phyloP scores from a whole-genome alignment of 176 grass and related monocot species.

The Stipa capillata region DNA sequence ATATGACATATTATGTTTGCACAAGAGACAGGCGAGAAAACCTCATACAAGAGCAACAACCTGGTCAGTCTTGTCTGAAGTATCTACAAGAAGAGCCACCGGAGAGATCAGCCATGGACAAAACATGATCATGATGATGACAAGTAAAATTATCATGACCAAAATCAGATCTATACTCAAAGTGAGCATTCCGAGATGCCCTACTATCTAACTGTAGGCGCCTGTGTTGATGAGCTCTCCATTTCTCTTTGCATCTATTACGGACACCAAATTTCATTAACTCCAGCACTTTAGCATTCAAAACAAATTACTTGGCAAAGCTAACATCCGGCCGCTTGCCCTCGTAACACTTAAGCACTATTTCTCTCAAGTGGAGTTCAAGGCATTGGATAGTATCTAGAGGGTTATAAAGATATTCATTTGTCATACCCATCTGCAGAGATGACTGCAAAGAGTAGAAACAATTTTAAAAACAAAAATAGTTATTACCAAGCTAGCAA shows the following conservation, averaged over 20 bases:
- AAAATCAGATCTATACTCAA: neutral
- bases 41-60: neutral
- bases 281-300: slow-evolving; percentile 6
- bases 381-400: too few relatives aligned
- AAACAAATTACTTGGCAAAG: slow-evolving; percentile 20
- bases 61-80: neutral
- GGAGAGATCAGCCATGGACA: neutral
- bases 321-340: neutral
- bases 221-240: neutral
- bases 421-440: neutral
- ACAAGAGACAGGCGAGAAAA: too few relatives aligned
- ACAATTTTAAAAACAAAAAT: neutral
- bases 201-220: neutral
- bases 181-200: neutral
- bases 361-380: neutral
- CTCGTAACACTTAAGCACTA: neutral
- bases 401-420: too few relatives aligned
- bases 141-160: neutral
- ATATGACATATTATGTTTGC: too few relatives aligned
- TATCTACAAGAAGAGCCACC: neutral
- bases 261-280: neutral
- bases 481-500: neutral
- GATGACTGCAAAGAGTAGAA: neutral
- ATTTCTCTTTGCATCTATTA: neutral
- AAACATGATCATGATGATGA: neutral